Conservation (phyloP, 257 asterid species). For the Cynanchum wilfordii region DNA sequence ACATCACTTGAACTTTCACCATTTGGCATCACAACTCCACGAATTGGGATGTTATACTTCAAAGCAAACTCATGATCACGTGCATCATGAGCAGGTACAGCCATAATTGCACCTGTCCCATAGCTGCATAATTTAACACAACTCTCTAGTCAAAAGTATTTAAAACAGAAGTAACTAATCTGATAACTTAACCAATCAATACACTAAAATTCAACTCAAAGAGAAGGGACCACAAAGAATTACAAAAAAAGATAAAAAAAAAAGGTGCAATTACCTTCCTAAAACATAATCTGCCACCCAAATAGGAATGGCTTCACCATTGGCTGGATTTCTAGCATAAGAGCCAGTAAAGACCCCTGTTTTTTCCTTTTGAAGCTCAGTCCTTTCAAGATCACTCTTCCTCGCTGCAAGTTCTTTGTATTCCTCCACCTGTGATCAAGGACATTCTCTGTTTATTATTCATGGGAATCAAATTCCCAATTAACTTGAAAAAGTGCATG, state of each 20-base stretch:
- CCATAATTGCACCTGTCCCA: constrained; percentile 99
- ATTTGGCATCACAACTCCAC: constrained; percentile 73
- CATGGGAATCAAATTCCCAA: constrained; percentile 9
- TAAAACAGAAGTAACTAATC: neutral
- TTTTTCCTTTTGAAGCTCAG: constrained; percentile 95
- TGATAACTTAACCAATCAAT: neutral
- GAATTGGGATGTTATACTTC: constrained; percentile 68
- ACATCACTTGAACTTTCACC: constrained; percentile 40
- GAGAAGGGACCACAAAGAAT: constrained; percentile 11
- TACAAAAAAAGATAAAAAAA: constrained; percentile 3
- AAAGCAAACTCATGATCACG: constrained; percentile 91
- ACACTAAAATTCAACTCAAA: constrained; percentile 11
- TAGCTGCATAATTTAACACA: constrained; percentile 54
- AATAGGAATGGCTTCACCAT: constrained; percentile 73
- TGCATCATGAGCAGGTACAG: constrained; percentile 98
- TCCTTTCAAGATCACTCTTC: constrained; percentile 97
- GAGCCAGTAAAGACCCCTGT: constrained; percentile 89
- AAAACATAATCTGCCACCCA: constrained; percentile 98
- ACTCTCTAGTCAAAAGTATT: constrained; percentile 12
- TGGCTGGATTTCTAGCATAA: constrained; percentile 90
- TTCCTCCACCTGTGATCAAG: constrained; percentile 65
- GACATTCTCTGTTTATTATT: constrained; percentile 18
- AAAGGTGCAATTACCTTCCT: constrained; percentile 55
- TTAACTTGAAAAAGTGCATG: constrained; percentile 10
- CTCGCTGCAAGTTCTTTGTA: constrained; percentile 79